Base-by-base conservation (phyloP, 2,329 filamentous ascomycete genomes). In the Elsinoe ampelina region DNA sequence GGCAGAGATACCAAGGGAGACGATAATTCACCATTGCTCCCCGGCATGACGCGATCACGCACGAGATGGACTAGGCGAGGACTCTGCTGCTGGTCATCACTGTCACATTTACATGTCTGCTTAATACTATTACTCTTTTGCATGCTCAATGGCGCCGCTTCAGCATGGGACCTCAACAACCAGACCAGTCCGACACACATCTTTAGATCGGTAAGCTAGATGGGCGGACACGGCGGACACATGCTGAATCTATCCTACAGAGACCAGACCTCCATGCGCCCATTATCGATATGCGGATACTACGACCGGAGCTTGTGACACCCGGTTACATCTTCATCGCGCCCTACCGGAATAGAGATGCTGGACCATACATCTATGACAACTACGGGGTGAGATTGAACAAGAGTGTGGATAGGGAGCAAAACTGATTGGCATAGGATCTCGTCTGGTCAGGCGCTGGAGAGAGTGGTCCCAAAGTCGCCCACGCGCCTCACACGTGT, bases 351-450 rank as follows among this genome's bases (percentile, higher is more conserved):
- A 71, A 74, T 35, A 63, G 72, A 57, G 76, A 77, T 59, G 71
- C 75, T 7, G 75, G 75, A 1, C 73, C 76, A 7, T 76, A 79
- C 61, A 78, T 79, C 20, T 79, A 77, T 61, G 76, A 79, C 63
- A 77, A 74, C 61, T 67, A 69, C 60, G 76, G 76, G 60, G 52
- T 55, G 45, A 11, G 52, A 30, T 72, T 74, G 69, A 51, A 67
- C 39, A 26, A 39, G 20, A 45, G 26, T 6, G 19, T 15, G 36
- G 5, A 48, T 17, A 13, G 38, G 3, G 12, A 17, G 42, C 26
- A 17, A 58, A 74, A 71, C 38, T 22, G n/a, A 39, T 50, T 15
- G 45, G n/a, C 15, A 20, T 26, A 55, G 52, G 71, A 79, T 57
- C 67, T 79, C 59, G 70, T 79, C 38, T 79, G 75, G 72, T 76